A percentile compares a stretch with the other conserved stretches of the same genome.
Evolutionary conservation across 116 monocot species (phyloP).

Genomic region (Thalassia testudinum): DNA sequence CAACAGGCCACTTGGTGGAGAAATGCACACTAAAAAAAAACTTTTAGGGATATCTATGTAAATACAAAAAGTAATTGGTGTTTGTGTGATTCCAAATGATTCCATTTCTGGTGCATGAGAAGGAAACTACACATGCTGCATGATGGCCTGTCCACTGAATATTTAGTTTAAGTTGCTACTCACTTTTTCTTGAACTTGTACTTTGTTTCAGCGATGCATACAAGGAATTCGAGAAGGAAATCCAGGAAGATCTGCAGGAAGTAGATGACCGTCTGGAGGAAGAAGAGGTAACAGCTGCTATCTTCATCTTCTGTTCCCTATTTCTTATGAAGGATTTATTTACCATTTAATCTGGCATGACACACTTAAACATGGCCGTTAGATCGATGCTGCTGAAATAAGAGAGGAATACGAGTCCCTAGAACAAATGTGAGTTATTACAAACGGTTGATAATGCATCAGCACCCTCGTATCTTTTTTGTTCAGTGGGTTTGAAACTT

Average conservation of each 20-base stretch:
- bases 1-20: too few species aligned
- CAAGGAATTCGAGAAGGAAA: constrained; percentile 95
- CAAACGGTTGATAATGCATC: not conserved
- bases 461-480: too few species aligned
- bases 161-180: too few species aligned
- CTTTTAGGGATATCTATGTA: too few species aligned
- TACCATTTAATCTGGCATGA: not conserved
- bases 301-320: not conserved
- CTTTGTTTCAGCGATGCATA: constrained; percentile 86
- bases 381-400: constrained; percentile 89
- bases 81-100: too few species aligned
- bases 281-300: constrained; percentile 48
- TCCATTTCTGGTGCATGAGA: too few species aligned
- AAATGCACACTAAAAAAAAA: too few species aligned
- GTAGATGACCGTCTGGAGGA: constrained; percentile 91
- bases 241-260: constrained; percentile 68
- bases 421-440: constrained; percentile 59
- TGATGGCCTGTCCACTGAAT: too few species aligned
- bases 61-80: too few species aligned
- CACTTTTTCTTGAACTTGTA: constrained; percentile 1
- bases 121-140: too few species aligned
- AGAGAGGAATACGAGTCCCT: constrained; percentile 49
- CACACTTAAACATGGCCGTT: not conserved
- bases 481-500: too few species aligned
- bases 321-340: too few species aligned